Evolutionary conservation across 306 rosid species (phyloP).

Genomic region (Acacia crassicarpa): DNA sequence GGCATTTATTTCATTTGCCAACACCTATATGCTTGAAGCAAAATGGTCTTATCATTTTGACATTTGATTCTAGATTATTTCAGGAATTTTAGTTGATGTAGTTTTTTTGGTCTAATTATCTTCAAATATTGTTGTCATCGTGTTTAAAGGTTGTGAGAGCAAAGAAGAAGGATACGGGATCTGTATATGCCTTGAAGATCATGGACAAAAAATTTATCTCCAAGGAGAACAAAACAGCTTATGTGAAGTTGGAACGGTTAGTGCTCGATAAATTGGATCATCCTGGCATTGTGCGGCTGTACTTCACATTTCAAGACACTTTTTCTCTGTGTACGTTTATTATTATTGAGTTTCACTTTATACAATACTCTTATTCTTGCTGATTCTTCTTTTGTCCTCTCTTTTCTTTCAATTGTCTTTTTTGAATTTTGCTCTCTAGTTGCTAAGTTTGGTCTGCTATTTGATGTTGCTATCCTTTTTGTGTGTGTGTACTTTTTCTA

Average conservation of each 20-base stretch:
- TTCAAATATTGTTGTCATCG: background rate
- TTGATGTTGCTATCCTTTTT: background rate
- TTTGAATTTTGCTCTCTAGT: background rate
- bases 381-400: constrained; percentile 33
- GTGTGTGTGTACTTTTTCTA: background rate
- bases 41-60: background rate
- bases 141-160: constrained; percentile 91
- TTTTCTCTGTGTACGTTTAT: constrained; percentile 85
- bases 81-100: background rate
- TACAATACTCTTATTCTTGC: background rate
- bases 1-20: background rate
- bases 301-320: constrained; percentile 94
- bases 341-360: background rate
- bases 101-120: background rate
- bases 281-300: constrained; percentile 91
- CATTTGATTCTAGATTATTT: too few species aligned
- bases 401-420: constrained; percentile 3
- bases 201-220: constrained; percentile 97
- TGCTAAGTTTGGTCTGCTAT: background rate
- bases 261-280: constrained; percentile 97
- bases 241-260: constrained; percentile 95
- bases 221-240: constrained; percentile 95
- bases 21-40: background rate
- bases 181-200: constrained; percentile 89
- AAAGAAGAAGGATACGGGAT: constrained; percentile 89